These are phyloP conservation scores for Coemansia sp. DNA, from an alignment of 192 early-diverging fungal species.

Conservation along the genomic window DNA sequence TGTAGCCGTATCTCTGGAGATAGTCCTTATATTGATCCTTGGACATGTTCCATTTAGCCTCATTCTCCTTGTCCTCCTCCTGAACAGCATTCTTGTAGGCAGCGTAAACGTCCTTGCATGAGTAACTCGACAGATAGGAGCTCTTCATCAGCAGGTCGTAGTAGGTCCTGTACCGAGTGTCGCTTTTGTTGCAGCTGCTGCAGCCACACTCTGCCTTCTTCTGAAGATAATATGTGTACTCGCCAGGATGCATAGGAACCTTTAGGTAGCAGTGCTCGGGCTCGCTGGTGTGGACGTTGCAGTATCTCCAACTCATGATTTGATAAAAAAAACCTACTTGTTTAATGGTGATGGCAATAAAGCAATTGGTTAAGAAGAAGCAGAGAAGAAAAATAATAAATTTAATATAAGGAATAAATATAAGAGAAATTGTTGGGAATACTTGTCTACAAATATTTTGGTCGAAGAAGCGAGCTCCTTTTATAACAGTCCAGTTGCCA, in stretches of 20 bases:
- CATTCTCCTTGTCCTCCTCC: conserved; percentile 1
- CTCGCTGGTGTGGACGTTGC: not conserved
- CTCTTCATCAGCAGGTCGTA: not conserved
- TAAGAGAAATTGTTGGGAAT: conserved; percentile 1
- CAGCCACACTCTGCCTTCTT: not conserved
- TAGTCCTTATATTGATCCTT: not conserved
- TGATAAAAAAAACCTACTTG: not conserved
- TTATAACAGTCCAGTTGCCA: not conserved
- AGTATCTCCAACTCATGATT: conserved; percentile 4
- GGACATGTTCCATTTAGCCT: not conserved
- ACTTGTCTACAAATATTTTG: not conserved
- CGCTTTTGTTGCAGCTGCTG: not conserved
- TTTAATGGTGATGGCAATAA: not conserved
- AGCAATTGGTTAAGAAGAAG: not conserved
- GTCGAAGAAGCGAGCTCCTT: not conserved
- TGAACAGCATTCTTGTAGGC: conserved; percentile 1
- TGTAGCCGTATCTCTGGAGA: not conserved
- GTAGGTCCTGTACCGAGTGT: not conserved
- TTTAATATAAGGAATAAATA: not conserved
- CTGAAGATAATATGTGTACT: not conserved
- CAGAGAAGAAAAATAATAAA: not conserved
- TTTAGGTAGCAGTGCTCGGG: not conserved
- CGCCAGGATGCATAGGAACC: not conserved
- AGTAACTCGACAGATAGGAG: no score
- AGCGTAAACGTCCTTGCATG: not conserved